Conservation (phyloP, 148 eudicot genomes). For the Fagopyrum homotropicum region DNA sequence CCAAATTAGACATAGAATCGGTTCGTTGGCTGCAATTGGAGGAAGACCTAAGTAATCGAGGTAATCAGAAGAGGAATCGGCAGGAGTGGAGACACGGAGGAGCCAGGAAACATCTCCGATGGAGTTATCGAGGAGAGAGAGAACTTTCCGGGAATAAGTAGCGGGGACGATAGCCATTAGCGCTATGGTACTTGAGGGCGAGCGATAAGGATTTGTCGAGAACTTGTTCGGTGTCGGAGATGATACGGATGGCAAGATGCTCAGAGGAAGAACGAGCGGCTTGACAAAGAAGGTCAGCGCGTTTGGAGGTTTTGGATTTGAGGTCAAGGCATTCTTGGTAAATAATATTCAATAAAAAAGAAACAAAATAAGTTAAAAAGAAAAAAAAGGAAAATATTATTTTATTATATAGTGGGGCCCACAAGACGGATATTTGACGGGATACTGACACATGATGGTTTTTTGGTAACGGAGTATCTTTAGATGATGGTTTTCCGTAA, state of each 20-base stretch:
- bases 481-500: too few relatives aligned
- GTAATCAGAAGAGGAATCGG: slow-evolving; percentile 19
- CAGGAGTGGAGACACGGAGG: slow-evolving; percentile 15
- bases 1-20: too few relatives aligned
- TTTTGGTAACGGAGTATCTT: too few relatives aligned
- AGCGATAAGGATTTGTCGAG: background rate
- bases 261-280: slow-evolving; percentile 37
- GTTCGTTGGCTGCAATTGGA: too few relatives aligned
- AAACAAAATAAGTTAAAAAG: too few relatives aligned
- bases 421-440: too few relatives aligned
- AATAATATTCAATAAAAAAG: too few relatives aligned
- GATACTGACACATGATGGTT: background rate
- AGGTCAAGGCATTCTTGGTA: slow-evolving; percentile 60
- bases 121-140: slow-evolving; percentile 13
- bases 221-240: slow-evolving; percentile 3
- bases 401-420: too few relatives aligned
- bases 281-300: slow-evolving; percentile 64
- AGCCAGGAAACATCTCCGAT: slow-evolving; percentile 20
- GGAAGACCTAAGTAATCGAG: slow-evolving; percentile 42
- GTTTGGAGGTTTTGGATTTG: slow-evolving; percentile 57
- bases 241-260: slow-evolving; percentile 4
- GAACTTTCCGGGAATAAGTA: background rate
- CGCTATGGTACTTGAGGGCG: background rate
- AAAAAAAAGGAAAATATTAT: too few relatives aligned
- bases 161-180: background rate